A percentile compares a stretch with the other conserved stretches of the same genome.
phyloP scores from a whole-genome alignment of 129 eudicot species.

The Centaurea solstitialis region DNA sequence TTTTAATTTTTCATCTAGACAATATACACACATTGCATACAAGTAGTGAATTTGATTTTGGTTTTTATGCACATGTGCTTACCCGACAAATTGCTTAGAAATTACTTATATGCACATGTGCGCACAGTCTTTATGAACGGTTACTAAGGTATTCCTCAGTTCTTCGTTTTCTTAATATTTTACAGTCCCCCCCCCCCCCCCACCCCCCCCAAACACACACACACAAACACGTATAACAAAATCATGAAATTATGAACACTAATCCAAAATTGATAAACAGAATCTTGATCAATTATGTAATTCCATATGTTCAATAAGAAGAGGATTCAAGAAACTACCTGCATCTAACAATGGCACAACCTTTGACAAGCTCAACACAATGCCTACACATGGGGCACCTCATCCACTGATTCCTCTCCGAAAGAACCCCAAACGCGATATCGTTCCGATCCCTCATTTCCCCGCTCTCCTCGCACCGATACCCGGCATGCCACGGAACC shows the following conservation, averaged over 20 bases:
- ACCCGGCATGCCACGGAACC: slow-evolving; percentile 69
- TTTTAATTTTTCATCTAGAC: too few relatives aligned
- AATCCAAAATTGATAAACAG: not conserved
- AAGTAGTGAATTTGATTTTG: too few relatives aligned
- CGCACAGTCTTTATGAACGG: too few relatives aligned
- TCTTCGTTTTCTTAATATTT: too few relatives aligned
- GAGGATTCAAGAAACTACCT: slow-evolving; percentile 36
- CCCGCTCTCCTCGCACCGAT: slow-evolving; percentile 66
- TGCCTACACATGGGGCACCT: slow-evolving; percentile 71
- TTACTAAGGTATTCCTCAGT: too few relatives aligned
- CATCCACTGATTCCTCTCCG: slow-evolving; percentile 58
- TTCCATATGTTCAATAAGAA: not conserved
- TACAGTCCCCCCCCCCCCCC: too few relatives aligned
- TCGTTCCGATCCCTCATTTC: slow-evolving; percentile 57
- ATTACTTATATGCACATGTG: too few relatives aligned
- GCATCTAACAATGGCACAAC: slow-evolving; percentile 66
- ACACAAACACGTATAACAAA: not conserved
- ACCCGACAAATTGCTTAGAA: too few relatives aligned
- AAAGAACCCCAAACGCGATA: slow-evolving; percentile 69
- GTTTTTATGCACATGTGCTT: too few relatives aligned
- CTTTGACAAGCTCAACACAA: slow-evolving; percentile 55
- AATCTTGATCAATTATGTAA: not conserved
- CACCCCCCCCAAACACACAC: too few relatives aligned
- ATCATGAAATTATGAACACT: not conserved
- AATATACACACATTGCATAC: too few relatives aligned